phyloP scores from a whole-genome alignment of 768 basidiomycete species.

The Dictyophora rubrovolvata region DNA sequence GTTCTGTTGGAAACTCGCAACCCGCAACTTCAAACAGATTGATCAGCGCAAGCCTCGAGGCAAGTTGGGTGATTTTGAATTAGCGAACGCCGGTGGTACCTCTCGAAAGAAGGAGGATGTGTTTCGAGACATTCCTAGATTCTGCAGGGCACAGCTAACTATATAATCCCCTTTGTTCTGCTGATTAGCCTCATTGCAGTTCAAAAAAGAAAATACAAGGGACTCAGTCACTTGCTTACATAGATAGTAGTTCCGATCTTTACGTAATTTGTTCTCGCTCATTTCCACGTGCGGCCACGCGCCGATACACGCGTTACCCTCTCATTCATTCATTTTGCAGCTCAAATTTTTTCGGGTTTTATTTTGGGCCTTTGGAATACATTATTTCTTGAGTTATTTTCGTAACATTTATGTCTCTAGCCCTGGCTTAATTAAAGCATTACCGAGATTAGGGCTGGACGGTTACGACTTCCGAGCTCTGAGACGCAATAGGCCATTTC shows the following conservation, averaged over 20 bases:
- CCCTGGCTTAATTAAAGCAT: not conserved
- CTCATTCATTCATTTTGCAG: not conserved
- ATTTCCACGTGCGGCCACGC: not conserved
- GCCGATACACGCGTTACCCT: not conserved
- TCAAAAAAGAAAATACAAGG: too few species aligned
- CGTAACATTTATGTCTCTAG: not conserved
- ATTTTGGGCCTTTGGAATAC: not conserved
- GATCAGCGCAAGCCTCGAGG: too few species aligned
- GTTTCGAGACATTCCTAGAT: not conserved
- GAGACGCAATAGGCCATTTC: too few species aligned
- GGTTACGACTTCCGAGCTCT: not conserved
- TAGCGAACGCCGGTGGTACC: not conserved
- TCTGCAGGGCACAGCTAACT: not conserved
- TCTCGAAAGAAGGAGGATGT: not conserved
- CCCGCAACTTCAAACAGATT: too few species aligned
- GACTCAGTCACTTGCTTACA: too few species aligned
- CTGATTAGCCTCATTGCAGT: too few species aligned
- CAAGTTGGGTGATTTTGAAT: not conserved
- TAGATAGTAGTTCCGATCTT: not conserved
- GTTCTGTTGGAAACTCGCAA: too few species aligned
- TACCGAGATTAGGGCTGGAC: not conserved
- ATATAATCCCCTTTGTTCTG: too few species aligned
- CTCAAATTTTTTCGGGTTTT: not conserved
- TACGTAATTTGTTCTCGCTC: not conserved
- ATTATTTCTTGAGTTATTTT: not conserved